Conservation (phyloP, 1,139 yeast species). For the Candida pseudocylindracea region DNA sequence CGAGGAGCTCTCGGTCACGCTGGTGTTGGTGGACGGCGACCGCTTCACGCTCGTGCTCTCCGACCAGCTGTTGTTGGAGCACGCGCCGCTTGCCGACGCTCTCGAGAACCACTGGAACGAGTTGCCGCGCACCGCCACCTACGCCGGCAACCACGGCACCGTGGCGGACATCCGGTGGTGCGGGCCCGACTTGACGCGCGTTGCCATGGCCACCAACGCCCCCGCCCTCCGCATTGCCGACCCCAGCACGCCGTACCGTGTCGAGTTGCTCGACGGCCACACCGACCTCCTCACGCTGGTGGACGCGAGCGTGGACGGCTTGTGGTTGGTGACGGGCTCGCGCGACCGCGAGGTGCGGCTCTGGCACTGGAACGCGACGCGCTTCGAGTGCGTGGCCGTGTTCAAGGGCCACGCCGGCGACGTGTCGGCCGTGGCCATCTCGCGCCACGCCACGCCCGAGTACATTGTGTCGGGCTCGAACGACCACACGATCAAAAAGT, state of each 20-base stretch:
- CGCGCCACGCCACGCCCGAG: slow-evolving; percentile 40
- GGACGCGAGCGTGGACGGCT: slow-evolving; percentile 60
- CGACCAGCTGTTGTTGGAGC: slow-evolving; percentile 59
- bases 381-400: slow-evolving; percentile 31
- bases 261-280: slow-evolving; percentile 56
- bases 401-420: slow-evolving; percentile 78
- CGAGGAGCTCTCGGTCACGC: slow-evolving; percentile 51
- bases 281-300: slow-evolving; percentile 64
- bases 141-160: slow-evolving; percentile 93
- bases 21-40: slow-evolving; percentile 17
- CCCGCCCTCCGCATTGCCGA: slow-evolving; percentile 68
- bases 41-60: slow-evolving; percentile 28
- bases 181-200: slow-evolving; percentile 30
- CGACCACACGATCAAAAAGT: slow-evolving; percentile 77
- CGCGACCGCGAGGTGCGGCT: slow-evolving; percentile 71
- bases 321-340: slow-evolving; percentile 85
- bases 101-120: slow-evolving; percentile 4
- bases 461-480: slow-evolving; percentile 71
- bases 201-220: slow-evolving; percentile 86
- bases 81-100: slow-evolving; percentile 4
- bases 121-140: slow-evolving; percentile 23
- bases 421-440: slow-evolving; percentile 63
- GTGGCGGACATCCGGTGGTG: slow-evolving; percentile 72
- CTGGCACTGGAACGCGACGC: slow-evolving; percentile 39
- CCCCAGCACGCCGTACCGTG: slow-evolving; percentile 33